These are phyloP conservation scores for Escallonia rubra DNA, from an alignment of 129 eudicot genomes.

Conservation along the genomic window DNA sequence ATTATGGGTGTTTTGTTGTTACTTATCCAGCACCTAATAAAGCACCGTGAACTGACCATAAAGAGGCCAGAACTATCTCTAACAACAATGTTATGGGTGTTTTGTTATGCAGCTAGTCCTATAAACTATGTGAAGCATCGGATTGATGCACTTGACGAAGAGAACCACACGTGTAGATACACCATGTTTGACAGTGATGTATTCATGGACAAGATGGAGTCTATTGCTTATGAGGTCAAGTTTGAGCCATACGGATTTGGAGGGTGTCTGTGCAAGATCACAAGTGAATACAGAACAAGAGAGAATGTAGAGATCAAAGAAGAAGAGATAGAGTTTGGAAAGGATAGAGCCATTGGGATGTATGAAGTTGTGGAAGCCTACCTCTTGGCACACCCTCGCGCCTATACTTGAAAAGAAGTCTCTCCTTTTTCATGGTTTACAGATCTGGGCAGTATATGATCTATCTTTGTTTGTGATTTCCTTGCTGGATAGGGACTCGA, in stretches of 20 bases:
- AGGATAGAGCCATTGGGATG: constrained; percentile 36
- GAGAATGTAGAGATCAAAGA: constrained; percentile 33
- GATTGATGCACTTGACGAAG: constrained; percentile 18
- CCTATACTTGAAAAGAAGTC: constrained; percentile 20
- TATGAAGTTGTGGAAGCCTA: constrained; percentile 46
- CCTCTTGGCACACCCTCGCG: constrained; percentile 37
- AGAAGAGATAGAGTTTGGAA: constrained; percentile 40
- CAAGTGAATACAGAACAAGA: constrained; percentile 23
- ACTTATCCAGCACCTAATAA: too few relatives aligned
- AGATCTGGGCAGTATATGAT: too few relatives aligned
- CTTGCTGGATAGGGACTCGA: too few relatives aligned
- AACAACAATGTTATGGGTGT: too few relatives aligned
- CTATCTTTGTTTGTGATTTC: too few relatives aligned
- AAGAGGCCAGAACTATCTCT: too few relatives aligned
- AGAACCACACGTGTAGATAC: constrained; percentile 4
- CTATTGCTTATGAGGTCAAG: constrained; percentile 37
- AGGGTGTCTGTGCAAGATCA: constrained; percentile 36
- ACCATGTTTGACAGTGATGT: constrained; percentile 24
- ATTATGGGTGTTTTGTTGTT: too few relatives aligned
- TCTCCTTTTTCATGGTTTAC: too few relatives aligned
- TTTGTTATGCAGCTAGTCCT: constrained; percentile 11
- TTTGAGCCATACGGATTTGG: constrained; percentile 28
- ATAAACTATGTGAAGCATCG: constrained; percentile 18
- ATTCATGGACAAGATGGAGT: constrained; percentile 13
- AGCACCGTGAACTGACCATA: too few relatives aligned